Base-by-base conservation (phyloP, 202 grass and related monocot genomes). In the Hordeum pubiflorum region DNA sequence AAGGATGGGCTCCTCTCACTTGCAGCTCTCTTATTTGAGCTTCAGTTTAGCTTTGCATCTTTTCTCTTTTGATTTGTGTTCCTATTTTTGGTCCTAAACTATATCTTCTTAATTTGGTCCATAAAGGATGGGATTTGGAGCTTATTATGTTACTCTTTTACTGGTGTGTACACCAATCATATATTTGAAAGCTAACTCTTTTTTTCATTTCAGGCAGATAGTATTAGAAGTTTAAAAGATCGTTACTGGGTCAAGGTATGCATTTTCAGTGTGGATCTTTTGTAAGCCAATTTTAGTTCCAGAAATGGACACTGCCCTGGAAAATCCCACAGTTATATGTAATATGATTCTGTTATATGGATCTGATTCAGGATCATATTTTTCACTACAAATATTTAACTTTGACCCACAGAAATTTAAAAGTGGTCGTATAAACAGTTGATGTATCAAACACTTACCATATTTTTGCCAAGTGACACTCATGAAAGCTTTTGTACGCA, bases 231-330 rank as follows among this genome's bases (percentile, higher is more conserved):
- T 50, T 91, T 82, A 86, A 91, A 86, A 70, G 94, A 91, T 63
- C 81, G 86, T 14, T 97, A 97, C 62, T 97, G 94, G 92, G 86
- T 97, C n/a, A 97, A 97, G 94, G 94, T 97, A 85, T 82, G 29
- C 77, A 81, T 80, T 81, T 69, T 75, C 4, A 61, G 33, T 89
- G 26, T 72, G 11, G 54, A 82, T 72, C 7, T 36, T 32, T 43
- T 37, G 21, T 10, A 56, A 40, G 14, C 0, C 21, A 38, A 71
- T 80, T 79, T 72, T 13, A 73, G 40, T 73, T 27, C 8, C 59
- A 48, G 6, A 46, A 32, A 38, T 22, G 64, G 15, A 36, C 31
- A 8, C 65, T 69, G 3, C 39, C 1, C 24, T 41, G 7, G 27
- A 56, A 34, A 76, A 63, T 11, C 15, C 21, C 13, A 44, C 55